phyloP scores from a whole-genome alignment of 192 early-diverging fungal species.

The Oehlia diaphana region DNA sequence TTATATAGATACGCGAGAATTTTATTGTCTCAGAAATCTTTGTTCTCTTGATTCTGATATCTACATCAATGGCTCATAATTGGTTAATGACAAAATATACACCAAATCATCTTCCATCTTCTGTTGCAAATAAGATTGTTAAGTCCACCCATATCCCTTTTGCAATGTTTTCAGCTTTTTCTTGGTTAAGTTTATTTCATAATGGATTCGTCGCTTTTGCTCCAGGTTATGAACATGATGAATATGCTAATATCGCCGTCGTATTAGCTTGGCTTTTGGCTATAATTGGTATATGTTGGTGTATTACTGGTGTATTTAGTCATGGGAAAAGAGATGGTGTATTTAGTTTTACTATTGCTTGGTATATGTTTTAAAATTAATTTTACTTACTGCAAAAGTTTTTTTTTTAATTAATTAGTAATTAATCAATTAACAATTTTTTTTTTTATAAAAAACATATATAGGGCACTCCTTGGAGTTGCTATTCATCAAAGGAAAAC shows the following conservation, averaged over 20 bases:
- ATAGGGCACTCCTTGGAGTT: conserved; percentile 11
- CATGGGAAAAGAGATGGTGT: conserved; percentile 26
- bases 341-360: conserved; percentile 22
- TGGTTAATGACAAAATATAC: neutral
- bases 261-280: neutral
- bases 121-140: neutral
- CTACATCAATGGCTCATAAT: conserved; percentile 3
- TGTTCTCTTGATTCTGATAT: neutral
- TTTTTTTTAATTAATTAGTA: neutral
- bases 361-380: neutral
- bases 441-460: neutral
- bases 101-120: neutral
- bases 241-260: neutral
- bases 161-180: conserved; percentile 11
- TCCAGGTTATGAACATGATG: neutral
- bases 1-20: neutral
- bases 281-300: conserved; percentile 13
- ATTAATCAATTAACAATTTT: neutral
- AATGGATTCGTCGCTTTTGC: conserved; percentile 22
- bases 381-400: neutral
- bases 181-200: conserved; percentile 1
- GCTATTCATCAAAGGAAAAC: conserved; percentile 5
- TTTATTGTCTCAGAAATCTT: neutral
- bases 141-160: conserved; percentile 16
- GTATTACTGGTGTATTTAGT: neutral